phyloP scores from a whole-genome alignment of 148 eudicot species.

The Fagopyrum tataricum region DNA sequence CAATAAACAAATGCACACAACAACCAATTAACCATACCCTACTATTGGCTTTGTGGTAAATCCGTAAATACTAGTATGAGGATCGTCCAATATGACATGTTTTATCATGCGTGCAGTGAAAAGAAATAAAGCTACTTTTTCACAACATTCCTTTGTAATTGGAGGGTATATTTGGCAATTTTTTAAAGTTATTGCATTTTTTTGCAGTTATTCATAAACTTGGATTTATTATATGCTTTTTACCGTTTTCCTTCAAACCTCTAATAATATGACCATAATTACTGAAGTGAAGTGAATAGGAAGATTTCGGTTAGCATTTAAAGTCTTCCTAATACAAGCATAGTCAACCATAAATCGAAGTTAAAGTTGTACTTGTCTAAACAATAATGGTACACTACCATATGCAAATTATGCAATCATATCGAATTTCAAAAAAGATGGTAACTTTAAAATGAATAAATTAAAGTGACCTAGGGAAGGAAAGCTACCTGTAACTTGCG shows the following conservation, averaged over 20 bases:
- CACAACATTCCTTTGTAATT: too few species aligned
- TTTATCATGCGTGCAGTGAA: too few species aligned
- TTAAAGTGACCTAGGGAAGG: neutral
- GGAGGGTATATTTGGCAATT: too few species aligned
- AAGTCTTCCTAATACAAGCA: neutral
- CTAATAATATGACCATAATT: constrained; percentile 3
- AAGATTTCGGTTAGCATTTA: neutral
- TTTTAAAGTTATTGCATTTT: too few species aligned
- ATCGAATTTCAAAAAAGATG: neutral
- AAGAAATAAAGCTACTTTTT: too few species aligned
- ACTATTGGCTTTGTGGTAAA: too few species aligned
- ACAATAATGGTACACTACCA: neutral
- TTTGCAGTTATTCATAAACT: too few species aligned
- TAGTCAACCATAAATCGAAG: constrained; percentile 7
- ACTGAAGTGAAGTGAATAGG: neutral
- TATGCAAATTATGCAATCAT: neutral
- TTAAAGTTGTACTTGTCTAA: constrained; percentile 7
- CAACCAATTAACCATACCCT: too few species aligned
- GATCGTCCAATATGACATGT: too few species aligned
- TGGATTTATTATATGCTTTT: too few species aligned
- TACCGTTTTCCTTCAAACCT: neutral
- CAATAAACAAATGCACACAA: too few species aligned
- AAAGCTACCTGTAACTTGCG: constrained; percentile 40
- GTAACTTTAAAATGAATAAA: neutral
- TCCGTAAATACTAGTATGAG: too few species aligned